Evolutionary conservation across 208 protist genomes (phyloP).

Genomic region (Acanthamoeba healyi): DNA sequence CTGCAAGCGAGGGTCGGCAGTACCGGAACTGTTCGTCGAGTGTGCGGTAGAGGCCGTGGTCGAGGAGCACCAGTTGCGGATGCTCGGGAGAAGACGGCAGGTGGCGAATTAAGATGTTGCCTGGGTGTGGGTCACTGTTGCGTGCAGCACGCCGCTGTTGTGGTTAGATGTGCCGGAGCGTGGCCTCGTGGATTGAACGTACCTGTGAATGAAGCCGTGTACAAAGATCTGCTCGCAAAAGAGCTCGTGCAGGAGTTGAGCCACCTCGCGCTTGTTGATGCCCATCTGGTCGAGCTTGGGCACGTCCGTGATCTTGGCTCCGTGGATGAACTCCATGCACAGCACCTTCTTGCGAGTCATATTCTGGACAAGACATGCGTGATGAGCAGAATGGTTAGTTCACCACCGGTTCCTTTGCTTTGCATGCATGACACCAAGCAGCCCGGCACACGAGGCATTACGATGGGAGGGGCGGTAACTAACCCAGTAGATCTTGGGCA

Average conservation of each 20-base stretch:
- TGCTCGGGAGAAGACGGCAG: not conserved
- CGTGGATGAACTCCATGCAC: slow-evolving; percentile 95
- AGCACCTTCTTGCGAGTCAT: slow-evolving; percentile 91
- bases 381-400: too few species aligned
- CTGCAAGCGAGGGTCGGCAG: too few species aligned
- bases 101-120: slow-evolving; percentile 94
- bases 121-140: slow-evolving; percentile 89
- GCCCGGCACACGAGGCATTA: too few species aligned
- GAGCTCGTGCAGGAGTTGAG: slow-evolving; percentile 91
- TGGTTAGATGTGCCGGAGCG: not conserved
- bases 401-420: too few species aligned
- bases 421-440: too few species aligned
- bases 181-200: not conserved
- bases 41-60: slow-evolving; percentile 96
- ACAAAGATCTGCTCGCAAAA: slow-evolving; percentile 96
- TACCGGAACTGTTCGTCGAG: slow-evolving; percentile 87
- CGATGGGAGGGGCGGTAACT: too few species aligned
- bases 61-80: slow-evolving; percentile 91
- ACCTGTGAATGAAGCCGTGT: slow-evolving; percentile 94
- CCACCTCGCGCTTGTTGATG: slow-evolving; percentile 84
- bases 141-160: too few species aligned
- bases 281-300: slow-evolving; percentile 71
- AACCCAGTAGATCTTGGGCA: slow-evolving; percentile 64
- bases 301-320: slow-evolving; percentile 84
- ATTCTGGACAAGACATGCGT: slow-evolving; percentile 38